Evolutionary conservation across 1,139 yeast genomes (phyloP), one percentile per base, ranked within the genome.

Genomic region (Torulaspora pretoriensis): DNA sequence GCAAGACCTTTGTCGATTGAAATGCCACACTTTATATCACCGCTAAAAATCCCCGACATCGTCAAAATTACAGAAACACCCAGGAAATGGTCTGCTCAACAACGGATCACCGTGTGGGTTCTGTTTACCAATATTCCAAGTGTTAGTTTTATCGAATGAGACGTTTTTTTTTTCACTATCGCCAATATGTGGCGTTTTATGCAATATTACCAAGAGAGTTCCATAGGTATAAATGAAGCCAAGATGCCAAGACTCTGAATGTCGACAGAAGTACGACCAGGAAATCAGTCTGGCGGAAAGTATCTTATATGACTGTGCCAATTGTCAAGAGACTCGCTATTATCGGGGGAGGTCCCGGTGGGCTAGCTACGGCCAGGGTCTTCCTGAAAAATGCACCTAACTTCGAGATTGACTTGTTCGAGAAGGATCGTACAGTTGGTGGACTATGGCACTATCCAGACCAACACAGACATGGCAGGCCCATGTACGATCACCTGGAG

Each of bases 281-380:
- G 22, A 19, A 5, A 7, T 19, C 5, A 19, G 22, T 19, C 22
- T 19, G 22, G 22, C 22, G 22, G 22, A 19, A 17, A n/a, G 30
- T 10, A 10, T 32, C 10, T n/a, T 28, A 14, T 32, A 42, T 36
- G 44, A 38, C 48, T 36, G 38, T 32, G 26, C 38, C 24, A 17
- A 48, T 31, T 23, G 31, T 31, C 24, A 46, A 53, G 30, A 50
- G 39, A 26, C 39, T 61, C 22, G 64, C 61, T n/a, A 53, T 61
- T 14, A 54, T 61, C 27, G 66, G 66, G 12, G 61, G 56, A 16
- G 66, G 66, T 3, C 65, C 66, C 10, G 64, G 58, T 27, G 66
- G 66, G 5, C 48, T 61, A 13, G 64, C 59, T 2, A 43, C 61
- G 3, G 57, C 63, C 0, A 50, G 64, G 28, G 64, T 56, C 4